Conservation (phyloP, 768 basidiomycete genomes). For the Tricholoma sp. region DNA sequence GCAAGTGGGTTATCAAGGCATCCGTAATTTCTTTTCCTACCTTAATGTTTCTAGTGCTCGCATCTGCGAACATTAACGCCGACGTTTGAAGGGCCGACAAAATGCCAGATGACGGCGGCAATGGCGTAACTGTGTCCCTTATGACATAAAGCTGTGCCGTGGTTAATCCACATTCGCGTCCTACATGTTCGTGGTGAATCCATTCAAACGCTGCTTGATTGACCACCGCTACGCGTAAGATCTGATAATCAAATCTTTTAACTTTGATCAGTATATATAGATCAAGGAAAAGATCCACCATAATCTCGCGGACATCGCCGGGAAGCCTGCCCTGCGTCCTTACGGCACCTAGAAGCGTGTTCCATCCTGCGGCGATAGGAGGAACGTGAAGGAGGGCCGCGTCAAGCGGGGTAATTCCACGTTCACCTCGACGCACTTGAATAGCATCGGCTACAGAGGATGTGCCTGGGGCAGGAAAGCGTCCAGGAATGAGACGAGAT, state of each 20-base stretch:
- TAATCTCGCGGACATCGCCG: conserved; percentile 45
- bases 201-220: conserved; percentile 50
- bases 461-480: conserved; percentile 37
- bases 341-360: conserved; percentile 43
- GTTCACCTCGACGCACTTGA: conserved; percentile 40
- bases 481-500: conserved; percentile 41
- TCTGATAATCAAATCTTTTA: conserved; percentile 23
- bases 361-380: conserved; percentile 45
- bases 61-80: conserved; percentile 54
- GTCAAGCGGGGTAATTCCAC: conserved; percentile 47
- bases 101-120: conserved; percentile 33
- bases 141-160: conserved; percentile 50
- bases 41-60: conserved; percentile 44
- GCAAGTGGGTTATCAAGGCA: conserved; percentile 35
- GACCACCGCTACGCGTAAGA: conserved; percentile 45
- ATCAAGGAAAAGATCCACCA: conserved; percentile 31
- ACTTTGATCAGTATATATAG: not conserved
- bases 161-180: conserved; percentile 43
- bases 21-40: conserved; percentile 38
- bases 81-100: conserved; percentile 45
- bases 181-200: conserved; percentile 53
- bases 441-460: conserved; percentile 45
- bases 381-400: conserved; percentile 45
- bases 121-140: conserved; percentile 40
- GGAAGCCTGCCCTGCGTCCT: conserved; percentile 42